Conservation (phyloP, 495 filamentous ascomycete species). For the Oidiodendron maius region DNA sequence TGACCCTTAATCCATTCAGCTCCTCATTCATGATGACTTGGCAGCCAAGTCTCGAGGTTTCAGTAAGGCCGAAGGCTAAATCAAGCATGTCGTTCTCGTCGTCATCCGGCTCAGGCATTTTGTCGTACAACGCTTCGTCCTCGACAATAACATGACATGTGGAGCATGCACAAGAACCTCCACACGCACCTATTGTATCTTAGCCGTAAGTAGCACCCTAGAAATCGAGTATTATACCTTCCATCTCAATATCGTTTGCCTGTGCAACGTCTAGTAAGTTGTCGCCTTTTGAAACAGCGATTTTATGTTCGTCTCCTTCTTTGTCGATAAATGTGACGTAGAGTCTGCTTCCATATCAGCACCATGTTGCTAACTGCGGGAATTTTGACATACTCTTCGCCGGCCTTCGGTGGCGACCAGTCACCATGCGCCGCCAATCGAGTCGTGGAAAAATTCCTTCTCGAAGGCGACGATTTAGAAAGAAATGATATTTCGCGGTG, state of each 20-base stretch:
- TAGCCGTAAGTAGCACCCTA: neutral
- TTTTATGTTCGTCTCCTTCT: slow-evolving; percentile 66
- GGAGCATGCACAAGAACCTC: slow-evolving; percentile 92
- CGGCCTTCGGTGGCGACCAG: slow-evolving; percentile 75
- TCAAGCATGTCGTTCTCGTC: slow-evolving; percentile 99
- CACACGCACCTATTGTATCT: slow-evolving; percentile 65
- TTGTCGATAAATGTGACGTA: slow-evolving; percentile 93
- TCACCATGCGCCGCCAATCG: slow-evolving; percentile 63
- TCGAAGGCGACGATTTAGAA: neutral
- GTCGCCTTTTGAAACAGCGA: slow-evolving; percentile 78
- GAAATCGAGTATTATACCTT: slow-evolving; percentile 46
- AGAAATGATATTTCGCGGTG: neutral
- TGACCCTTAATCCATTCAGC: slow-evolving; percentile 78
- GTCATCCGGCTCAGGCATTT: slow-evolving; percentile 87
- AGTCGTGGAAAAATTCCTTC: slow-evolving; percentile 55
- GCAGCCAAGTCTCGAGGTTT: slow-evolving; percentile 93
- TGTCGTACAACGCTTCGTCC: slow-evolving; percentile 78
- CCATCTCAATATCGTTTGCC: slow-evolving; percentile 94
- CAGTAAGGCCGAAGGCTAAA: slow-evolving; percentile 89
- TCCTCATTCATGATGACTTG: slow-evolving; percentile 89
- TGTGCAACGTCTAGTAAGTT: slow-evolving; percentile 94
- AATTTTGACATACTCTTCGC: slow-evolving; percentile 71
- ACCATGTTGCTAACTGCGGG: neutral
- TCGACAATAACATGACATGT: slow-evolving; percentile 96
- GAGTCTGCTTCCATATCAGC: slow-evolving; percentile 49